Evolutionary conservation across 2,329 filamentous ascomycete species (phyloP), one percentile per base, ranked within the genome.

Genomic region (Talaromyces pinophilus): DNA sequence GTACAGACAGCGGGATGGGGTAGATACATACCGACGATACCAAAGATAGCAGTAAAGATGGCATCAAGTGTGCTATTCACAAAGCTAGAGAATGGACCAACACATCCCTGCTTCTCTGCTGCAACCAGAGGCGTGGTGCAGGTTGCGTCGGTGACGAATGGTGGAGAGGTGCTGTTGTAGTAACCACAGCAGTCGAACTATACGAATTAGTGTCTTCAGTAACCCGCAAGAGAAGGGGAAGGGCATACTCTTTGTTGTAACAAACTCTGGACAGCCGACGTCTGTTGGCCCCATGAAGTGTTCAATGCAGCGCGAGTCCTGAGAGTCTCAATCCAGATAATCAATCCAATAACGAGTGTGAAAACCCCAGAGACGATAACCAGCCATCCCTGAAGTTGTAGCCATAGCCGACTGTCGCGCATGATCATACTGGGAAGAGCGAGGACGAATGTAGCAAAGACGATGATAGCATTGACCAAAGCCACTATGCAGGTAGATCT

Each of bases 171-270:
- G 76, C 85, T 87, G 80, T 93, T 92, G 71, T 86, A 80, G 80
- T 92, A 95, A 68, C 92, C 92, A 72, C 92, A 95, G 86, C 92
- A 95, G 72, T 87, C 76, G 76, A 94, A 93, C 88, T 92, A 69
- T 44, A 52, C 30, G 3, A 57, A 19, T 62, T 7, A 42, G 22
- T n/a, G 10, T 8, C 28, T 42, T 38, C n/a, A 25, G 10, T 17
- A 19, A 17, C 15, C n/a, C 30, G 17, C 13, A 50, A 64, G 33
- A 22, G 15, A 46, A 42, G 35, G 35, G 40, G 22, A 38, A 44
- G 59, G 13, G 4, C 85, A 63, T 80, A 92, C 90, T 74, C 85
- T 83, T 71, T 86, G 84, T 78, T 95, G 91, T 75, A 95, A 83
- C 63, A 93, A 79, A 69, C 85, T 86, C 77, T 93, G 90, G 3